A percentile compares a stretch with the other conserved stretches of the same genome.
Evolutionary conservation across 768 basidiomycete species (phyloP).

Genomic region (Galerina marginata): DNA sequence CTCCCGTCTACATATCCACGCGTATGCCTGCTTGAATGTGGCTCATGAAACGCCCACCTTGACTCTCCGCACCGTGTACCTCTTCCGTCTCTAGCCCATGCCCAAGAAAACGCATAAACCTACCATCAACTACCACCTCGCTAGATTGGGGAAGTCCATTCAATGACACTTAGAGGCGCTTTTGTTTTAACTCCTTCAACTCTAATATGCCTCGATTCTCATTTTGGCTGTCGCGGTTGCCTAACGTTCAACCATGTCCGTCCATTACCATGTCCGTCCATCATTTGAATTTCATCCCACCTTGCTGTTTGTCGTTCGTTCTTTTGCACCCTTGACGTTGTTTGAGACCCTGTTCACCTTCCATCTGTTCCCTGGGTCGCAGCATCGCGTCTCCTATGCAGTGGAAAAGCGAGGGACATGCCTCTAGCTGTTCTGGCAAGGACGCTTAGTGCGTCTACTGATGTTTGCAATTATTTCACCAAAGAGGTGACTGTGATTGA

Average conservation of each 20-base stretch:
- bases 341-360: no score
- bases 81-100: conserved; percentile 55
- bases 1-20: background rate
- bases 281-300: no score
- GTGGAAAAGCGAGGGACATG: no score
- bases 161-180: conserved; percentile 51
- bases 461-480: no score
- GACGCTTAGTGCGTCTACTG: no score
- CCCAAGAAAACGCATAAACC: conserved; percentile 70
- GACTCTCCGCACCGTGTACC: background rate
- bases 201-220: background rate
- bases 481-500: no score
- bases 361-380: no score
- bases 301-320: no score
- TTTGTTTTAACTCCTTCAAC: background rate
- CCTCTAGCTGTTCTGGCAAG: no score
- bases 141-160: conserved; percentile 74
- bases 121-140: conserved; percentile 90
- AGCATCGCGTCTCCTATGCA: no score
- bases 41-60: background rate
- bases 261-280: background rate
- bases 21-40: background rate
- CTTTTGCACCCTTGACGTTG: no score
- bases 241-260: background rate
- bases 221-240: background rate